These are phyloP conservation scores for Fusarium anguioides DNA, from an alignment of 2,329 filamentous ascomycete genomes.

Conservation along the genomic window DNA sequence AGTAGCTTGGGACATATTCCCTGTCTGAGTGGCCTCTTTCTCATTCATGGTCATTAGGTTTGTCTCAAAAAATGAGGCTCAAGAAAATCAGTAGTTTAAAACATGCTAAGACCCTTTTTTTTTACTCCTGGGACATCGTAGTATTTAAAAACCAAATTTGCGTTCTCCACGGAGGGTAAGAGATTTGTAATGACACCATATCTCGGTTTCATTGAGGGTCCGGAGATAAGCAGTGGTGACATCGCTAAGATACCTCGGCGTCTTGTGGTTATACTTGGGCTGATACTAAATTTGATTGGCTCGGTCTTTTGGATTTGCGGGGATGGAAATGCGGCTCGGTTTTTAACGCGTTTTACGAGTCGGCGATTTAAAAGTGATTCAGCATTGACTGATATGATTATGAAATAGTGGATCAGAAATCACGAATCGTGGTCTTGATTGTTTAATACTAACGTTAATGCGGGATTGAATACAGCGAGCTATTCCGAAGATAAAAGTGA, in stretches of 20 bases:
- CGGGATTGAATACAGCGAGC: background rate
- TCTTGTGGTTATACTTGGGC: background rate
- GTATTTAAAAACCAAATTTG: slow-evolving; percentile 10
- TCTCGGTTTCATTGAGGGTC: background rate
- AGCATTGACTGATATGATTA: too few species aligned
- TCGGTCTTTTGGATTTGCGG: background rate
- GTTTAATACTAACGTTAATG: background rate
- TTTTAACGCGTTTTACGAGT: background rate
- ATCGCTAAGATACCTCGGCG: slow-evolving; percentile 14
- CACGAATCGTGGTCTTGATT: too few species aligned
- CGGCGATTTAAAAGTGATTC: background rate
- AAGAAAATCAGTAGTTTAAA: background rate
- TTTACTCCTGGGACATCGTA: background rate
- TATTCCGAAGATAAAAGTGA: background rate
- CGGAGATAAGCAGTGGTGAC: slow-evolving; percentile 28
- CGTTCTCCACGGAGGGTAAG: slow-evolving; percentile 9
- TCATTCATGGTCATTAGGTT: background rate
- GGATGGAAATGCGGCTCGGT: background rate
- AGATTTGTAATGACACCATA: slow-evolving; percentile 27
- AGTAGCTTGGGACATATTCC: background rate
- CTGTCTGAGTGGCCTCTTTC: background rate
- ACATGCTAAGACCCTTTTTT: background rate
- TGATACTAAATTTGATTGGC: background rate
- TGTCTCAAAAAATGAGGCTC: too few species aligned
- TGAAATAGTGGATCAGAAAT: too few species aligned